Evolutionary conservation across 257 asterid species (phyloP), one percentile per base, ranked within the genome.

Genomic region (Jasminum sambac): DNA sequence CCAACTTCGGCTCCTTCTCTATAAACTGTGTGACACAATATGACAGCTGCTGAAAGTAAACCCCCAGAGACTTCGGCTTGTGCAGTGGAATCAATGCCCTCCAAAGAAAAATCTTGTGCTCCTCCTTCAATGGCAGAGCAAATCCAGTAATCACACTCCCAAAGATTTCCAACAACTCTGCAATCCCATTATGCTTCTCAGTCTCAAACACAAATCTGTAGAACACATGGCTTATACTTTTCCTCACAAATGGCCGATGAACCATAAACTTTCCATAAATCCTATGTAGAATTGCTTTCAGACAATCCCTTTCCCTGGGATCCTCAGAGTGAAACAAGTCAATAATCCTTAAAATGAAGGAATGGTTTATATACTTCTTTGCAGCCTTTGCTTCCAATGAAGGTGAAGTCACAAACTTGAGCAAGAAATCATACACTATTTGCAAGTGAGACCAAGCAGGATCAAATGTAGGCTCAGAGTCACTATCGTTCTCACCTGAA

Each of bases 71-170:
- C 79, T 86, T 90, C 6, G 97, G 90, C 84, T 93, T 90, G 81
- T 93, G 98, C 66, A 93, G 74, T 4, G 98, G 97, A 73, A 93
- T 78, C 76, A 93, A 72, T 21, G 79, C 92, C 88, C 87, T 90
- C 69, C 83, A 82, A 50, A 93, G 83, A 85, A 93, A 85, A 63
- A 90, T 84, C 88, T 93, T 93, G 70, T 90, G 97, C 84, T 90
- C 98, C 85, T 89, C 96, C 76, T 93, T 90, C 73, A 90, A 80
- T 17, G 97, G 98, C 83, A 89, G 60, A 25, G 98, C 91, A 60
- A 93, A 93, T 17, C 98, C 98, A 13, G 97, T 85, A 59, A 93
- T 88, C 68, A 93, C 96, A 79, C 98, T 93, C 69, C 97, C 97
- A 3, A 90, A 89, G 63, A 93, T 86, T 79, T 93, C 98, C 85